Evolutionary conservation across 345 rosid species (phyloP).

Genomic region (Populus simonii): DNA sequence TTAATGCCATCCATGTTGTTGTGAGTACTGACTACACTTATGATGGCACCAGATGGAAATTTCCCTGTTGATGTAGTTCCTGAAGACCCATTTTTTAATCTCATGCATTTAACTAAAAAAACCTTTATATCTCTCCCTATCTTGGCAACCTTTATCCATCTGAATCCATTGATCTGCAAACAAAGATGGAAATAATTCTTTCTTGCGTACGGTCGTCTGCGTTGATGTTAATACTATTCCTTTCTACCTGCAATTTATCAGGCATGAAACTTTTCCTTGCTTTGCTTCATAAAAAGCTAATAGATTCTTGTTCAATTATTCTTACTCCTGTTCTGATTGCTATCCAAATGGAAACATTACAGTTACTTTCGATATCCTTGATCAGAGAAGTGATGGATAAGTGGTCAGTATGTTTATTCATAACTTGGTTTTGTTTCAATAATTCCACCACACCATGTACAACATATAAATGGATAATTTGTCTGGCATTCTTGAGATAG

Average conservation of each 20-base stretch:
- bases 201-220: slow-evolving; percentile 2
- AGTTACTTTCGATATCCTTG: slow-evolving; percentile 43
- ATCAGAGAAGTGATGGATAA: slow-evolving; percentile 43
- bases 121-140: not conserved
- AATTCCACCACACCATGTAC: not conserved
- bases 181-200: slow-evolving; percentile 17
- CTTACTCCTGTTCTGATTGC: not conserved
- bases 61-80: not conserved
- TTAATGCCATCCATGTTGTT: not conserved
- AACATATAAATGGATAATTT: not conserved
- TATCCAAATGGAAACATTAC: slow-evolving; percentile 55
- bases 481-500: not conserved
- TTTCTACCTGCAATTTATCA: slow-evolving; percentile 32
- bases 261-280: slow-evolving; percentile 25
- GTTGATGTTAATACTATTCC: slow-evolving; percentile 6
- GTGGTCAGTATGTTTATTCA: slow-evolving; percentile 34
- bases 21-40: not conserved
- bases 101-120: not conserved
- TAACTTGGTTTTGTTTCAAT: not conserved
- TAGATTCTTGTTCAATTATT: not conserved
- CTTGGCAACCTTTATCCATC: not conserved
- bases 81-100: slow-evolving; percentile 1
- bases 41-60: not conserved
- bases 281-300: not conserved
- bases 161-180: not conserved